These are phyloP conservation scores for Tubosaeta sp. DNA, from an alignment of 768 basidiomycete species.

Conservation along the genomic window DNA sequence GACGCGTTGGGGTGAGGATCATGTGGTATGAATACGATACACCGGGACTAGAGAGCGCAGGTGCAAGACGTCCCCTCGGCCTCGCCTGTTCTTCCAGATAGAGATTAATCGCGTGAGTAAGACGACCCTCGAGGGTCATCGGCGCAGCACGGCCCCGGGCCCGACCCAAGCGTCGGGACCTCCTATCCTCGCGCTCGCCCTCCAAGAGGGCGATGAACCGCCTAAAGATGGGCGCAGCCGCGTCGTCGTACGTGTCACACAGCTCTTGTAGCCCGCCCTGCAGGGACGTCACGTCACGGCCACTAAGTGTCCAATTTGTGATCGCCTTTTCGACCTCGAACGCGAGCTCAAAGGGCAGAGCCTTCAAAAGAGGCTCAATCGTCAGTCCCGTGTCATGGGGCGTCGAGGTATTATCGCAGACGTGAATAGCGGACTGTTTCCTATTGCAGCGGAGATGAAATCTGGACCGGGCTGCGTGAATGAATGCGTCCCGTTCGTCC, in stretches of 20 bases:
- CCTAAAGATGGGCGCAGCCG: conserved; percentile 23
- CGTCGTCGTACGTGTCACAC: conserved; percentile 7
- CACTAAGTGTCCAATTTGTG: conserved; percentile 24
- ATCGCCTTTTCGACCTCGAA: conserved; percentile 38
- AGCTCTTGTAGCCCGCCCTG: conserved; percentile 16
- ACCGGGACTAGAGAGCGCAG: conserved; percentile 12
- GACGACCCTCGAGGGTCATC: conserved; percentile 11
- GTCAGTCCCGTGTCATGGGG: neutral
- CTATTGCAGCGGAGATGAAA: conserved; percentile 18
- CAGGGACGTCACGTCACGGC: conserved; percentile 20
- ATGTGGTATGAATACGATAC: conserved; percentile 35
- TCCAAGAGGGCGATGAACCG: conserved; percentile 18
- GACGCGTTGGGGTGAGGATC: conserved; percentile 37
- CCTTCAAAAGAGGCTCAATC: conserved; percentile 22
- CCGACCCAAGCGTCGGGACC: neutral
- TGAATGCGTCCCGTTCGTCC: conserved; percentile 28
- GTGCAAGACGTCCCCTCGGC: conserved; percentile 24
- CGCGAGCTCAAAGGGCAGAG: conserved; percentile 32
- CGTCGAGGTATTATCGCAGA: conserved; percentile 16
- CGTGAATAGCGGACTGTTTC: conserved; percentile 5
- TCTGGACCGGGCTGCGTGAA: conserved; percentile 16
- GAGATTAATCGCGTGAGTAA: conserved; percentile 14
- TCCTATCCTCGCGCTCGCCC: conserved; percentile 2
- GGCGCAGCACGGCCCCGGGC: neutral
- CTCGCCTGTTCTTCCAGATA: conserved; percentile 23